Conservation (phyloP, 352 stramenopile species). For the Phytophthora boehmeriae region DNA sequence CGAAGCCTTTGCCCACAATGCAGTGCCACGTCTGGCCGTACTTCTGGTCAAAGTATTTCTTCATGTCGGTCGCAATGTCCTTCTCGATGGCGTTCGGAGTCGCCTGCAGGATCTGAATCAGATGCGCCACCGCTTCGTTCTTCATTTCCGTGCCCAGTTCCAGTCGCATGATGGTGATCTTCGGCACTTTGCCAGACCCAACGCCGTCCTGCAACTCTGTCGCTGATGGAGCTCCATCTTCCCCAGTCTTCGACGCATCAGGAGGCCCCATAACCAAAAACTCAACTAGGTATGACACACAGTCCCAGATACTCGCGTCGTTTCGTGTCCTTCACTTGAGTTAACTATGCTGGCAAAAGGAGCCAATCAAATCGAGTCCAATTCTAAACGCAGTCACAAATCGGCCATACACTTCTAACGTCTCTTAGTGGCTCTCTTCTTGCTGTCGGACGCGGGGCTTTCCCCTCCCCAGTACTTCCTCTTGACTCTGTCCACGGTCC, state of each 20-base stretch:
- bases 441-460: not conserved
- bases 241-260: constrained; percentile 45
- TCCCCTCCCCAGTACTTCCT: constrained; percentile 63
- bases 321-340: constrained; percentile 18
- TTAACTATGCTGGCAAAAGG: not conserved
- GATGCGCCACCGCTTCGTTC: constrained; percentile 67
- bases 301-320: constrained; percentile 15
- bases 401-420: not conserved
- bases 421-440: not conserved
- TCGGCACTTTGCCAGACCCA: constrained; percentile 41
- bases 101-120: constrained; percentile 45
- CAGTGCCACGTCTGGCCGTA: constrained; percentile 95
- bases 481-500: constrained; percentile 84
- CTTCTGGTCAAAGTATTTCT: constrained; percentile 99
- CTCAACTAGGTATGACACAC: constrained; percentile 5
- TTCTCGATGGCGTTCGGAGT: constrained; percentile 75
- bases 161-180: constrained; percentile 70
- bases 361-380: not conserved
- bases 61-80: constrained; percentile 98
- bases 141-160: constrained; percentile 73
- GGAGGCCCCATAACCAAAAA: constrained; percentile 46
- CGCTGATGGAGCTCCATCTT: constrained; percentile 17
- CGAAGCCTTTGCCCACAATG: constrained; percentile 92
- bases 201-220: constrained; percentile 19
- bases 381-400: not conserved